These are phyloP conservation scores for Saitozyma podzolica DNA, from an alignment of 768 basidiomycete genomes.

Conservation along the genomic window DNA sequence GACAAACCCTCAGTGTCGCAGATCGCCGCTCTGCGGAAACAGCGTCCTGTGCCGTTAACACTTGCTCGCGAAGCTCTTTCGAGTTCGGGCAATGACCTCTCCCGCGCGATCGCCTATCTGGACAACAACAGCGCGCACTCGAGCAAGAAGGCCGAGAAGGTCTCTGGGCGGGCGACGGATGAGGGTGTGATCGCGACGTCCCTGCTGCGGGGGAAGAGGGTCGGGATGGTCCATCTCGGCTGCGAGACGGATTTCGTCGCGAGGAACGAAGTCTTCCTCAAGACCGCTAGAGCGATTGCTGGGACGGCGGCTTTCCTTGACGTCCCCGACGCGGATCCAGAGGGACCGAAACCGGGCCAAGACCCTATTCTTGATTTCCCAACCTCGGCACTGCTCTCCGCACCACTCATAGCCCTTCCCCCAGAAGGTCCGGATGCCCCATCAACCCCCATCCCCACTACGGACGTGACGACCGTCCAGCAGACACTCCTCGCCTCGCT, in stretches of 20 bases:
- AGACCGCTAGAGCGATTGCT: slow-evolving; percentile 74
- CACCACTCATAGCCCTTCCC: slow-evolving; percentile 65
- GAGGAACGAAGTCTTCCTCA: slow-evolving; percentile 75
- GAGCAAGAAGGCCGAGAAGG: slow-evolving; percentile 77
- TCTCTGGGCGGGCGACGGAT: slow-evolving; percentile 69
- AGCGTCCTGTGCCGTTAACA: slow-evolving; percentile 69
- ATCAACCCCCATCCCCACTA: slow-evolving; percentile 63
- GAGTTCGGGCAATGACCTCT: slow-evolving; percentile 70
- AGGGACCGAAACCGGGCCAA: neutral
- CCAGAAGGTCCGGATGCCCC: slow-evolving; percentile 57
- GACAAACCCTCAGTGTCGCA: slow-evolving; percentile 55
- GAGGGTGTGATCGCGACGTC: slow-evolving; percentile 80
- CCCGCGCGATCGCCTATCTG: slow-evolving; percentile 76
- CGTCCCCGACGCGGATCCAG: slow-evolving; percentile 39
- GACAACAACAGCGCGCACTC: slow-evolving; percentile 63
- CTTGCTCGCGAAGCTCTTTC: slow-evolving; percentile 86
- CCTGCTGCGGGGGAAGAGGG: slow-evolving; percentile 69
- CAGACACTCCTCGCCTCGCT: slow-evolving; percentile 60
- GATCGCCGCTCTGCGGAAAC: slow-evolving; percentile 79
- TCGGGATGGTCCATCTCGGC: slow-evolving; percentile 85
- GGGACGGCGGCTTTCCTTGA: slow-evolving; percentile 78
- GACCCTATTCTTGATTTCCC: slow-evolving; percentile 59
- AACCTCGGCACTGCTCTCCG: slow-evolving; percentile 61
- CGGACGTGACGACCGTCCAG: slow-evolving; percentile 67
- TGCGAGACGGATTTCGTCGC: slow-evolving; percentile 98